Percentiles rank a stretch among this genome's conserved stretches.
Conservation (phyloP, 2,329 filamentous ascomycete species). For the Sclerotinia borealis region DNA sequence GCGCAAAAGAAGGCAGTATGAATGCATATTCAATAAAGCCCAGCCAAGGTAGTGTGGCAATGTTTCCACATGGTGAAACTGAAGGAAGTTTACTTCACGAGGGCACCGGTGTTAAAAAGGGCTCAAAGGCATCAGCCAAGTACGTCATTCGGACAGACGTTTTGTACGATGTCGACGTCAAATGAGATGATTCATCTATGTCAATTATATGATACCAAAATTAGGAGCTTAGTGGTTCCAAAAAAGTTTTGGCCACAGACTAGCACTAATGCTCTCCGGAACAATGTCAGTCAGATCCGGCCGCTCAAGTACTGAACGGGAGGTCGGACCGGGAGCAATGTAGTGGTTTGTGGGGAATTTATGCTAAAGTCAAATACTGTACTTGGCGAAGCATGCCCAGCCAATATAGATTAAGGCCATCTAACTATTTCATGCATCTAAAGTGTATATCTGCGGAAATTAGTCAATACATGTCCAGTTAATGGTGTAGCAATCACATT, state of each 20-base stretch:
- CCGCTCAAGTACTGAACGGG: not conserved
- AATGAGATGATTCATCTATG: not conserved
- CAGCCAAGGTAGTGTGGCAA: constrained; percentile 60
- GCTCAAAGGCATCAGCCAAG: constrained; percentile 48
- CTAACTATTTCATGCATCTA: not conserved
- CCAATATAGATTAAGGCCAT: not conserved
- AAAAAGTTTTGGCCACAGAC: not conserved
- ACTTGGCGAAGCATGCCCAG: not conserved
- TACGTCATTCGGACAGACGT: constrained; percentile 69
- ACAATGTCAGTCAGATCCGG: not conserved
- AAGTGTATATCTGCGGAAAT: not conserved
- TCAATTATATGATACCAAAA: not conserved
- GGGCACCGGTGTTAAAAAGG: constrained; percentile 62
- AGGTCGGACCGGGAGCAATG: constrained; percentile 4
- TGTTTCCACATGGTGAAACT: constrained; percentile 66
- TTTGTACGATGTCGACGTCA: constrained; percentile 53
- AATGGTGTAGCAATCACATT: not conserved
- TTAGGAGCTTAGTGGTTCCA: not conserved
- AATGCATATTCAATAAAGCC: constrained; percentile 65
- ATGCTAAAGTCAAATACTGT: constrained; percentile 12
- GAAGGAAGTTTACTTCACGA: constrained; percentile 62
- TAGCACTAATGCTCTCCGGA: not conserved
- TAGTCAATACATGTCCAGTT: not conserved
- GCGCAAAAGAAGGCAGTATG: constrained; percentile 55
- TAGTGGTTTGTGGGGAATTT: constrained; percentile 3